Conservation (phyloP, 2,329 filamentous ascomycete genomes). For the Laburnicola sp. region DNA sequence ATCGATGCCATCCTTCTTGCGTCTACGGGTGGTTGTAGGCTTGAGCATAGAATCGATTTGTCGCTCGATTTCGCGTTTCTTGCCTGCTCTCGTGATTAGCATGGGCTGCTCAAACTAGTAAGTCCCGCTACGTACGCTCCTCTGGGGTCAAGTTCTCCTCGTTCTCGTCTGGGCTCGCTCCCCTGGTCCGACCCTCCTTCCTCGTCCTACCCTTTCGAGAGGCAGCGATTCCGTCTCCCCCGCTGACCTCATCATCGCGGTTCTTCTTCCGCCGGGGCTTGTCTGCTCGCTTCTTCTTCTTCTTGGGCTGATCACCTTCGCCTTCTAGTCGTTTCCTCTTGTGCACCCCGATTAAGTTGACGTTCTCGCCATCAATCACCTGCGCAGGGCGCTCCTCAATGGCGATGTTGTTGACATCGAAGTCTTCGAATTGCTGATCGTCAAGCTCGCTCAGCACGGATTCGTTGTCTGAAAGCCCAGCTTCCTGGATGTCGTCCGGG, state of each 20-base stretch:
- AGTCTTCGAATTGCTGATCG: conserved; percentile 67
- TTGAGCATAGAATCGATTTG: conserved; percentile 89
- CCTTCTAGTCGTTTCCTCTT: conserved; percentile 66
- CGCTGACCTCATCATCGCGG: conserved; percentile 51
- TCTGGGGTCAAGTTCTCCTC: conserved; percentile 82
- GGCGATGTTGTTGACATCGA: conserved; percentile 63
- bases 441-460: conserved; percentile 66
- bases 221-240: conserved; percentile 51
- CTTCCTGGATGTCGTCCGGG: conserved; percentile 43
- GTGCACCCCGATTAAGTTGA: conserved; percentile 63
- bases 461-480: conserved; percentile 60
- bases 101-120: background rate
- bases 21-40: conserved; percentile 69
- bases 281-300: conserved; percentile 68
- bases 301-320: conserved; percentile 62
- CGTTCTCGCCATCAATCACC: conserved; percentile 63
- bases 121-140: conserved; percentile 64
- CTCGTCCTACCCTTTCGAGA: conserved; percentile 58
- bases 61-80: conserved; percentile 79
- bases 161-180: conserved; percentile 58
- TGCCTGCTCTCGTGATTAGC: conserved; percentile 50
- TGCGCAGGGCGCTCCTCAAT: conserved; percentile 63
- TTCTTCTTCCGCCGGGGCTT: conserved; percentile 57
- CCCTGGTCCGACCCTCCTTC: conserved; percentile 43
- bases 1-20: conserved; percentile 88